These are phyloP conservation scores for Wickerhamiella dianesei DNA, from an alignment of 805 yeast genomes.

Conservation along the genomic window DNA sequence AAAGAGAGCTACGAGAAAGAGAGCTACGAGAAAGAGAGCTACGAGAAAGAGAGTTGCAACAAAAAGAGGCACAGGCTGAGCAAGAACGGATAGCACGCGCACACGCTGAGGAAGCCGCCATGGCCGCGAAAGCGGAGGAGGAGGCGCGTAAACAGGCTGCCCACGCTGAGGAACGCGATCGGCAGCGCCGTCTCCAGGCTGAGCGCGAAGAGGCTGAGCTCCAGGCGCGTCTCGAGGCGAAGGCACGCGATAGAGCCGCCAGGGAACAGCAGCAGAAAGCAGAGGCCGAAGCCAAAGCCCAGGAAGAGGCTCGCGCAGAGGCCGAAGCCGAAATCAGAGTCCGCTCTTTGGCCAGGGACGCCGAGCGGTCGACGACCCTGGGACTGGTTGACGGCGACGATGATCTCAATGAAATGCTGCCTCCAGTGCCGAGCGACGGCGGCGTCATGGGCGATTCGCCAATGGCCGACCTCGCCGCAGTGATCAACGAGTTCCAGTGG, in stretches of 20 bases:
- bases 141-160: neutral
- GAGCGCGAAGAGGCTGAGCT: conserved; percentile 1
- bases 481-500: conserved; percentile 68
- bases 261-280: neutral
- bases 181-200: neutral
- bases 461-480: conserved; percentile 40
- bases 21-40: too few relatives aligned
- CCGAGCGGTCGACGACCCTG: neutral
- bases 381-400: neutral
- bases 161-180: neutral
- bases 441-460: neutral
- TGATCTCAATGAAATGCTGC: neutral
- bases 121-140: neutral
- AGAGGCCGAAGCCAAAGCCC: neutral
- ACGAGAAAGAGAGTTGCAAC: too few relatives aligned
- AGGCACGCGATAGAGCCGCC: neutral
- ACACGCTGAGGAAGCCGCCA: neutral
- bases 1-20: too few relatives aligned
- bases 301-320: neutral
- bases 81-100: neutral
- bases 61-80: neutral
- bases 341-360: neutral
- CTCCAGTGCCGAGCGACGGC: neutral
- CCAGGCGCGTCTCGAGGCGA: neutral
- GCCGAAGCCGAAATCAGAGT: neutral